Evolutionary conservation across 129 eudicot species (phyloP).

Genomic region (Cynara cardunculus): DNA sequence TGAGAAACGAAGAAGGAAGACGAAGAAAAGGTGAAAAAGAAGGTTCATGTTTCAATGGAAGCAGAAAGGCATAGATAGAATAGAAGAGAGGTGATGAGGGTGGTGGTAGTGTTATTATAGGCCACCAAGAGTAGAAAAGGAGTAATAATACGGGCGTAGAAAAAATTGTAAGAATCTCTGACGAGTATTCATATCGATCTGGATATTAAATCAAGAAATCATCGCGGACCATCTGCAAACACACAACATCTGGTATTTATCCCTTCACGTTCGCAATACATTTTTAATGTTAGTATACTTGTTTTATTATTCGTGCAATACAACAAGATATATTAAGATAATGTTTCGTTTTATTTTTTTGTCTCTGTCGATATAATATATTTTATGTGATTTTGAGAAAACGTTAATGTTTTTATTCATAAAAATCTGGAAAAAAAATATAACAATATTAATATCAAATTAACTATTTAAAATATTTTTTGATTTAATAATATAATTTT

Average conservation of each 20-base stretch:
- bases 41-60: background rate
- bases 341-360: no score
- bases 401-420: no score
- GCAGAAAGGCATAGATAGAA: background rate
- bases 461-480: no score
- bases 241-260: background rate
- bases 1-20: background rate
- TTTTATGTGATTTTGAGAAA: no score
- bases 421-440: no score
- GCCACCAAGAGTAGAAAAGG: background rate
- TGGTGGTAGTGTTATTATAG: constrained; percentile 5
- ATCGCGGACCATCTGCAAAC: background rate
- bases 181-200: constrained; percentile 20
- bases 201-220: constrained; percentile 8
- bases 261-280: background rate
- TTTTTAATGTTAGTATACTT: no score
- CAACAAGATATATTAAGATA: no score
- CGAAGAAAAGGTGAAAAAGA: background rate
- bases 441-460: no score
- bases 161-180: constrained; percentile 34
- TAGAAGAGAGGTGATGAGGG: background rate
- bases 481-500: no score
- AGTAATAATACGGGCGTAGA: constrained; percentile 12
- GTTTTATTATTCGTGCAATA: no score
- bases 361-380: no score